Conservation (phyloP, 2,329 filamentous ascomycete species). For the Aspergillus sp. region DNA sequence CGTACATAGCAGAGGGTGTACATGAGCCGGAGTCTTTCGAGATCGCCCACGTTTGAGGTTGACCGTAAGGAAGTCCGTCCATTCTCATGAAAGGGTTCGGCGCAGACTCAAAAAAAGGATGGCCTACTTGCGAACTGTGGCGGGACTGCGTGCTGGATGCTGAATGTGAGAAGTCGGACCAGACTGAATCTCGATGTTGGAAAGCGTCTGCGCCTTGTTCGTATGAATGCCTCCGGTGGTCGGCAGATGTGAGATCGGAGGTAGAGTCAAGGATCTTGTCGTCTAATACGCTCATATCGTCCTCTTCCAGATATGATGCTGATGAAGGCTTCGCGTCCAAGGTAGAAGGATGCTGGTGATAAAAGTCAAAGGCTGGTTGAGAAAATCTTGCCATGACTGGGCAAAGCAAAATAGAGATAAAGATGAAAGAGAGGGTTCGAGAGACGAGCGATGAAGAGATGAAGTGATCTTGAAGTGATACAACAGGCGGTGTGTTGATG, state of each 20-base stretch:
- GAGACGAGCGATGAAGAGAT: conserved; percentile 6
- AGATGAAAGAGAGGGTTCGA: conserved; percentile 8
- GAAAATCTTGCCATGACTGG: conserved; percentile 45
- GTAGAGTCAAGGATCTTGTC: conserved; percentile 53
- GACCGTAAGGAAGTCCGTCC: conserved; percentile 47
- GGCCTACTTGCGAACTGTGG: conserved; percentile 42
- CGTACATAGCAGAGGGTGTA: conserved; percentile 72
- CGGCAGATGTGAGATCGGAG: conserved; percentile 50
- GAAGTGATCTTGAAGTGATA: conserved; percentile 10
- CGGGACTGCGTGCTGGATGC: conserved; percentile 45
- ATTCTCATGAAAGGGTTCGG: conserved; percentile 66
- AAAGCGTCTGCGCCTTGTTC: conserved; percentile 52
- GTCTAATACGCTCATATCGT: conserved; percentile 54
- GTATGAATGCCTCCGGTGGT: conserved; percentile 47
- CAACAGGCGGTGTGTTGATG: conserved; percentile 26
- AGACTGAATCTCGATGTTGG: conserved; percentile 53
- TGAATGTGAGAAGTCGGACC: conserved; percentile 47
- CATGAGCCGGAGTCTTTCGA: conserved; percentile 67
- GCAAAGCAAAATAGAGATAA: conserved; percentile 14
- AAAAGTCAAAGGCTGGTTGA: conserved; percentile 45
- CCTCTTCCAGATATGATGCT: conserved; percentile 45
- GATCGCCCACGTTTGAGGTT: conserved; percentile 62
- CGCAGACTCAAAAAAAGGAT: conserved; percentile 51
- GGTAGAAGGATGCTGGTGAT: conserved; percentile 44
- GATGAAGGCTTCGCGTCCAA: conserved; percentile 44